phyloP scores from a whole-genome alignment of 805 yeast species.

The Yarrowia osloensis region DNA sequence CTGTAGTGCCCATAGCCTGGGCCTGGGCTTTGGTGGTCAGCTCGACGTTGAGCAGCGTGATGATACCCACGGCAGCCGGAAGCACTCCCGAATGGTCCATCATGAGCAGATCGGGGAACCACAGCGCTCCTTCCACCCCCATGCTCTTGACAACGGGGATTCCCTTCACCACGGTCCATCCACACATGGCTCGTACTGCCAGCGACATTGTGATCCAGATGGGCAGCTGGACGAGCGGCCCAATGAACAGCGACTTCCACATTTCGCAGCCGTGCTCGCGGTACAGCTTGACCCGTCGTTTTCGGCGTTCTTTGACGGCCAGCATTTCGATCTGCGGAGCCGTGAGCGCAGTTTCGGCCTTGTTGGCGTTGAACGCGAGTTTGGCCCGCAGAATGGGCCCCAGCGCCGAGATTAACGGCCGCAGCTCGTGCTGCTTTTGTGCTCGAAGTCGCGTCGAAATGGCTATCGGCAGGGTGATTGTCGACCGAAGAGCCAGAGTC shows the following conservation, averaged over 20 bases:
- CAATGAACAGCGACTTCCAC: conserved; percentile 69
- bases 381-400: conserved; percentile 68
- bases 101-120: conserved; percentile 62
- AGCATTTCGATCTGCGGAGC: conserved; percentile 78
- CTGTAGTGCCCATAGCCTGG: conserved; percentile 35
- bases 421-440: conserved; percentile 66
- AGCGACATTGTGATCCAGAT: conserved; percentile 79
- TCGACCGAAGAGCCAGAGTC: conserved; percentile 64
- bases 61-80: conserved; percentile 71
- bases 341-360: conserved; percentile 47
- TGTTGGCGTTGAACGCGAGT: conserved; percentile 46
- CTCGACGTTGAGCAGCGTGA: conserved; percentile 77
- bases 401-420: conserved; percentile 73
- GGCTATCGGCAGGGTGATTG: conserved; percentile 77
- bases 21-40: conserved; percentile 62
- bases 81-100: conserved; percentile 63
- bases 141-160: conserved; percentile 41
- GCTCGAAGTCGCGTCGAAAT: conserved; percentile 67
- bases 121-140: conserved; percentile 56
- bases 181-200: conserved; percentile 73
- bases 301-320: conserved; percentile 74
- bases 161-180: conserved; percentile 45
- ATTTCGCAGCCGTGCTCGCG: conserved; percentile 65
- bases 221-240: conserved; percentile 85
- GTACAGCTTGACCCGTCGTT: conserved; percentile 72